Conservation (phyloP, 2,329 filamentous ascomycete species). For the Ascochyta viciae-villosae region DNA sequence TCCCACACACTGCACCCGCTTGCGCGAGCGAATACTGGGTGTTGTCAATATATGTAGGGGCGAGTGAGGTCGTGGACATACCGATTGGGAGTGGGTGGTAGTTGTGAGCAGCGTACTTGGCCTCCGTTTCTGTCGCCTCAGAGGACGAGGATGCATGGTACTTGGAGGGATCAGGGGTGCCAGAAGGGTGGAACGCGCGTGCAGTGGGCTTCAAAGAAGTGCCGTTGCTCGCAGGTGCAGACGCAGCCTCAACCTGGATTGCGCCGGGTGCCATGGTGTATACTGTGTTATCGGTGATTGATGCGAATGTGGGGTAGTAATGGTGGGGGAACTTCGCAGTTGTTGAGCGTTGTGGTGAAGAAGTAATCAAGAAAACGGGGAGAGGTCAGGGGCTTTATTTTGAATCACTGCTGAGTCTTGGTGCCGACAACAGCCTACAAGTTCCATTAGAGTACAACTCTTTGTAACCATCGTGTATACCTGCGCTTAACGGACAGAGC, state of each 20-base stretch:
- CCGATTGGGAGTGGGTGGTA: conserved; percentile 95
- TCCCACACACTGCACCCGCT: conserved; percentile 93
- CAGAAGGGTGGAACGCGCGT: conserved; percentile 47
- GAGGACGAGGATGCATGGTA: conserved; percentile 81
- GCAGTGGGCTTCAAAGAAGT: conserved; percentile 47
- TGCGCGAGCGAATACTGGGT: conserved; percentile 73
- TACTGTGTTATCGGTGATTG: conserved; percentile 19
- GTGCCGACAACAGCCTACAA: conserved; percentile 37
- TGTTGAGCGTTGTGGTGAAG: conserved; percentile 8
- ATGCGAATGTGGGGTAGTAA: conserved; percentile 27
- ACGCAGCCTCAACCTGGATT: conserved; percentile 34
- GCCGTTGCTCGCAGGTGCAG: conserved; percentile 34
- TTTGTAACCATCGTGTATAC: conserved; percentile 26
- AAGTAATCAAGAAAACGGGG: conserved; percentile 13
- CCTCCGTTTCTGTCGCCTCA: conserved; percentile 80
- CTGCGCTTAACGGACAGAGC: conserved; percentile 25
- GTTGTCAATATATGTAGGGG: conserved; percentile 15
- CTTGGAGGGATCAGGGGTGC: conserved; percentile 51
- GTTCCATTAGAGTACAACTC: conserved; percentile 29
- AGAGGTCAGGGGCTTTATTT: conserved; percentile 30
- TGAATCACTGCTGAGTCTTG: conserved; percentile 16
- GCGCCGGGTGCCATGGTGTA: conserved; percentile 46
- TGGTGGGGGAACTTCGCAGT: conserved; percentile 18
- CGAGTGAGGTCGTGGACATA: conserved; percentile 20
- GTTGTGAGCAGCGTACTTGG: conserved; percentile 92